Evolutionary conservation across 164 flowering plant genomes (phyloP).

Genomic region (Vitis rotundifolia): DNA sequence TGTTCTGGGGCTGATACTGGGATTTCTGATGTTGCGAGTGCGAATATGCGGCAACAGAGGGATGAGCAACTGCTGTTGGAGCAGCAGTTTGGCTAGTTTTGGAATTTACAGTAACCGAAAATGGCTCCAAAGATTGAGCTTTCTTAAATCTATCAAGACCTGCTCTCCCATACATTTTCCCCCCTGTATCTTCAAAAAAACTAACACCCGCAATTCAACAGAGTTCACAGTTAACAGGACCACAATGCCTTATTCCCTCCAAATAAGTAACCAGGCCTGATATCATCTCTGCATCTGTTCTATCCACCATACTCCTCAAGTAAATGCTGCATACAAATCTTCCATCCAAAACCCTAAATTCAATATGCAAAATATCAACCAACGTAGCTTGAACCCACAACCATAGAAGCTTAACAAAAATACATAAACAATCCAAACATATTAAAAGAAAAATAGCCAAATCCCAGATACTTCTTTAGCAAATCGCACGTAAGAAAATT

Average conservation of each 20-base stretch:
- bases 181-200: neutral
- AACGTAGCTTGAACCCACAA: neutral
- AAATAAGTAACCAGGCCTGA: neutral
- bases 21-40: conserved; percentile 14
- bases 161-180: conserved; percentile 79
- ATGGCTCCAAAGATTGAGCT: conserved; percentile 87
- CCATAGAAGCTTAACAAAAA: too few species aligned
- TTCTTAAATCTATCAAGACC: conserved; percentile 96
- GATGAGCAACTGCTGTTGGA: conserved; percentile 14
- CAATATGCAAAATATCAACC: neutral
- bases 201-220: neutral
- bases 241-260: neutral
- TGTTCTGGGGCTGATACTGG: conserved; percentile 30
- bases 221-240: neutral
- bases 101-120: conserved; percentile 58
- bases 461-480: too few species aligned
- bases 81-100: conserved; percentile 25
- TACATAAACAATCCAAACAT: too few species aligned
- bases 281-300: neutral
- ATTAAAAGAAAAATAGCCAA: too few species aligned
- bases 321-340: neutral
- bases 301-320: neutral
- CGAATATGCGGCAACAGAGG: conserved; percentile 10
- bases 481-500: too few species aligned
- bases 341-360: neutral